These are phyloP conservation scores for Hirschfeldia incana DNA, from an alignment of 345 rosid species.

Conservation along the genomic window DNA sequence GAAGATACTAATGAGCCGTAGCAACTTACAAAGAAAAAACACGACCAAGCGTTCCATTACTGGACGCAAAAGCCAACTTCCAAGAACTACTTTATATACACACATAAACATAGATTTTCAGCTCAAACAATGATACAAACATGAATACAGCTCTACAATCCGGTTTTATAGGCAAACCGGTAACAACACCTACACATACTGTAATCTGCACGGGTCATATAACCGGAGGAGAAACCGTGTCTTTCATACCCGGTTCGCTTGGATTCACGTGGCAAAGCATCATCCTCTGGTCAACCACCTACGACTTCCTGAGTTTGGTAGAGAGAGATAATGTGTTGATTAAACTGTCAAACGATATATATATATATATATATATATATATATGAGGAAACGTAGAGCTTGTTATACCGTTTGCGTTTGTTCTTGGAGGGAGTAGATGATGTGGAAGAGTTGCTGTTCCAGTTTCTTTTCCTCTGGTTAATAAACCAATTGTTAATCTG, in stretches of 20 bases:
- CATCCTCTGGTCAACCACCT: slow-evolving; percentile 25
- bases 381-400: not conserved
- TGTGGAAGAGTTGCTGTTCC: slow-evolving; percentile 72
- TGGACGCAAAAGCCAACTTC: slow-evolving; percentile 9
- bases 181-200: slow-evolving; percentile 1
- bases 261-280: not conserved
- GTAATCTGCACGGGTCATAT: not conserved
- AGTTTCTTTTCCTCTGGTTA: slow-evolving; percentile 89
- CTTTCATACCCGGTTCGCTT: not conserved
- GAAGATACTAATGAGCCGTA: not conserved
- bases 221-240: not conserved
- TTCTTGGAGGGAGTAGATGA: slow-evolving; percentile 57
- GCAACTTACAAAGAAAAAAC: slow-evolving; percentile 9
- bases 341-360: not conserved
- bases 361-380: not conserved
- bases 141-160: not conserved
- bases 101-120: not conserved
- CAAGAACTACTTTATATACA: slow-evolving; percentile 11
- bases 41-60: slow-evolving; percentile 16
- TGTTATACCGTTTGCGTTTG: slow-evolving; percentile 75
- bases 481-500: slow-evolving; percentile 93
- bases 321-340: not conserved
- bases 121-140: not conserved
- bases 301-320: slow-evolving; percentile 27
- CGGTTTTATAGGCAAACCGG: slow-evolving; percentile 5